Evolutionary conservation across 139 green algal genomes (phyloP), one percentile per base, ranked within the genome.

Genomic region (Chlamydomonas sp.): DNA sequence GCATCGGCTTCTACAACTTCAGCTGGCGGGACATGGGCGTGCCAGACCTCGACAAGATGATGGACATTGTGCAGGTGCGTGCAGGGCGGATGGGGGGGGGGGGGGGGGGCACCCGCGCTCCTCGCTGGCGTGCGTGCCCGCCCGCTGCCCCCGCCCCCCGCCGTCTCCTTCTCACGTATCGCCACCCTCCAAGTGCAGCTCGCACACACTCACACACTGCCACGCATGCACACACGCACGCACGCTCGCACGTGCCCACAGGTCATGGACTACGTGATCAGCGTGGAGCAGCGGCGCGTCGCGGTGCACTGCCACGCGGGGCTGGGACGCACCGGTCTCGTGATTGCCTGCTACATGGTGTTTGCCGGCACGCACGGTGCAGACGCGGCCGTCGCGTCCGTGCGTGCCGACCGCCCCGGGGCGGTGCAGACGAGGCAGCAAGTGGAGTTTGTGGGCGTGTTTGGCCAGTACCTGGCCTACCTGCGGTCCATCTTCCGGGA

Each of bases 31-130:
- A 92, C 76, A 91, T 91, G 85, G 79, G 78, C 0, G 79, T 87
- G 24, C 87, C 87, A 2, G 75, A 73, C 5, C 72, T 92, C 38
- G 76, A 81, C 10, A 61, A 69, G 20, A 89, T 87, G 76, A 80
- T 91, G 82, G 79, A 90, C 65, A 85, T 91, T 61, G 85, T 92
- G 39, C 85, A 92, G 80, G 81, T 87, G 63, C 48, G 70, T 2
- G 4, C 30, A 20, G 58, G 58, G 30, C 10, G 58, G 5, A 62
- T 10, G 54, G 54, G 5, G 13, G 13, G 54, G 54, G 43, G 43
- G n/a, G n/a, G n/a, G n/a, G n/a, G n/a, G n/a, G n/a, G n/a, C n/a
- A n/a, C n/a, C n/a, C n/a, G n/a, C n/a, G n/a, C n/a, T n/a, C n/a
- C n/a, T n/a, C n/a, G n/a, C n/a, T n/a, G n/a, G n/a, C n/a, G n/a